Conservation (phyloP, 306 rosid species). For the Prinsepia uniflora region DNA sequence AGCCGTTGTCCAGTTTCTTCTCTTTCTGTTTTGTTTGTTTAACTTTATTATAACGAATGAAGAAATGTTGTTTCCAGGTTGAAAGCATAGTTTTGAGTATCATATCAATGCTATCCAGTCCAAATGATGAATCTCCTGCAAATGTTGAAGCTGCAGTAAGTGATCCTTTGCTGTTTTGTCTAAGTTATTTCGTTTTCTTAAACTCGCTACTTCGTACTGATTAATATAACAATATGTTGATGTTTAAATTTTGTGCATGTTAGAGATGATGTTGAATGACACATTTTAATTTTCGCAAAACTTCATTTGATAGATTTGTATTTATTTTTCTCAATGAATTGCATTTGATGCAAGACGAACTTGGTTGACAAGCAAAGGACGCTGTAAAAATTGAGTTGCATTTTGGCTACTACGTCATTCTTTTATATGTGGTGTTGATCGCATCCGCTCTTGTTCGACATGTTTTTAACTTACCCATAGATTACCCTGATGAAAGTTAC, state of each 20-base stretch:
- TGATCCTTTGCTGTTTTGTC: constrained; percentile 5
- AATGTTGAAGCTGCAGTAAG: constrained; percentile 99
- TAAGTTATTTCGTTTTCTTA: not conserved
- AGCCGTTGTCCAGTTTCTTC: not conserved
- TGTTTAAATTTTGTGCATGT: not conserved
- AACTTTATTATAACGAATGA: not conserved
- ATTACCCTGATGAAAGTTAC: not conserved
- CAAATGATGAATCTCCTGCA: constrained; percentile 98
- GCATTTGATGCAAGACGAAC: not conserved
- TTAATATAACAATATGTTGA: not conserved
- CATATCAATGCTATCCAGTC: constrained; percentile 96
- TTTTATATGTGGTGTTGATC: too few species aligned
- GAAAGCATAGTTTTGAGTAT: constrained; percentile 98
- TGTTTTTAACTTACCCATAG: not conserved
- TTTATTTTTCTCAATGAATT: not conserved
- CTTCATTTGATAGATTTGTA: not conserved
- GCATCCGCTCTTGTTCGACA: not conserved
- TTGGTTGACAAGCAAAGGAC: not conserved
- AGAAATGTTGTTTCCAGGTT: constrained; percentile 56
- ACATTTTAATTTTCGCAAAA: not conserved
- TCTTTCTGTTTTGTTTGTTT: not conserved
- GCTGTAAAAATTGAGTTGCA: not conserved
- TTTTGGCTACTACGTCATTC: too few species aligned
- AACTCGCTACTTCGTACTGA: not conserved
- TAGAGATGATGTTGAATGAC: not conserved